phyloP scores from a whole-genome alignment of 306 rosid genomes.

The Vicia sativa region DNA sequence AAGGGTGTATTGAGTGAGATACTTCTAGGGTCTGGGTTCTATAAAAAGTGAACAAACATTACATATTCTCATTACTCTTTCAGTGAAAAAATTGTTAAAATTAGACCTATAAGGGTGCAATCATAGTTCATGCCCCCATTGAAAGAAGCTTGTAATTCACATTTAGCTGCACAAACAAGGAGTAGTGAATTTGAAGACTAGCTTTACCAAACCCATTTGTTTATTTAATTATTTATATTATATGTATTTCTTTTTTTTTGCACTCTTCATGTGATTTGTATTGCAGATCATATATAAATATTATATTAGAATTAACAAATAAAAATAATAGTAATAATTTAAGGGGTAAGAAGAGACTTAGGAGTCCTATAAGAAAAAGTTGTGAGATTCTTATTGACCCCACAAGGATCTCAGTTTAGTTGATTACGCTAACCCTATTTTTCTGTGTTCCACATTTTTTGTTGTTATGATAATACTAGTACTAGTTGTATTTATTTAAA shows the following conservation, averaged over 20 bases:
- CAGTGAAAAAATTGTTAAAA: slow-evolving; percentile 48
- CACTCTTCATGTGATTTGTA: slow-evolving; percentile 18
- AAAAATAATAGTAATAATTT: too few relatives aligned
- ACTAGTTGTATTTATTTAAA: neutral
- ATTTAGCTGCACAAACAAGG: slow-evolving; percentile 41
- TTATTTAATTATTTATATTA: neutral
- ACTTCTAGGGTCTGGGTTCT: slow-evolving; percentile 41
- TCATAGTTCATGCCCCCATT: slow-evolving; percentile 50
- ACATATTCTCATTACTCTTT: slow-evolving; percentile 27
- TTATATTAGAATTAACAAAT: neutral
- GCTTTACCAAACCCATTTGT: slow-evolving; percentile 21
- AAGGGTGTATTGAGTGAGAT: slow-evolving; percentile 43
- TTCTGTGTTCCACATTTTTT: neutral
- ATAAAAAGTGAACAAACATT: slow-evolving; percentile 49
- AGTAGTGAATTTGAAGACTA: slow-evolving; percentile 51
- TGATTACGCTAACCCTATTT: slow-evolving; percentile 67
- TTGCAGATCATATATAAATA: slow-evolving; percentile 34
- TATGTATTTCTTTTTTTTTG: neutral
- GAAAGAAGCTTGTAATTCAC: slow-evolving; percentile 69
- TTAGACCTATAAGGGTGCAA: slow-evolving; percentile 50
- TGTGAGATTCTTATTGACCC: slow-evolving; percentile 61
- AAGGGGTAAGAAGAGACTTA: too few relatives aligned
- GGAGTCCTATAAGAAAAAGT: too few relatives aligned
- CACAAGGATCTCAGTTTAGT: slow-evolving; percentile 58
- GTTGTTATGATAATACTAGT: neutral